phyloP scores from a whole-genome alignment of 768 basidiomycete genomes.

The Boletus sp. region DNA sequence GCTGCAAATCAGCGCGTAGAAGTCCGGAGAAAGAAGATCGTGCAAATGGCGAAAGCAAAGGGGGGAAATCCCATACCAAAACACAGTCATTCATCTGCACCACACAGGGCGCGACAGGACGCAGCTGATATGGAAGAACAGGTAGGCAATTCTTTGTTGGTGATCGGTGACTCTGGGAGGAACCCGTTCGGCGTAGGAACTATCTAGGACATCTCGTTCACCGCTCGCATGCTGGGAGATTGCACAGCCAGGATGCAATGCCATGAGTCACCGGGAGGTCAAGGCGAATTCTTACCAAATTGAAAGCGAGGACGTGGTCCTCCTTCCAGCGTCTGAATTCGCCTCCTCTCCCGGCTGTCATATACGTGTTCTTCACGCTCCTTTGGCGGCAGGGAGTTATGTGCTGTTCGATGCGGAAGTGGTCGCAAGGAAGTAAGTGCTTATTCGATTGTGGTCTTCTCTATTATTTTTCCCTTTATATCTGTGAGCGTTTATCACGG shows the following conservation, averaged over 20 bases:
- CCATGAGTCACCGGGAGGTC: slow-evolving; percentile 61
- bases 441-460: slow-evolving; percentile 8
- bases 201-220: slow-evolving; percentile 73
- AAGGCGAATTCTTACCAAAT: slow-evolving; percentile 48
- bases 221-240: slow-evolving; percentile 69
- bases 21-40: slow-evolving; percentile 65
- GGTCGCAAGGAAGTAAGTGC: slow-evolving; percentile 56
- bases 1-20: slow-evolving; percentile 92
- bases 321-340: slow-evolving; percentile 73
- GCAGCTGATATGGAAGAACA: slow-evolving; percentile 57
- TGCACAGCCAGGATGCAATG: slow-evolving; percentile 77
- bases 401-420: slow-evolving; percentile 68
- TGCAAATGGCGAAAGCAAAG: slow-evolving; percentile 58
- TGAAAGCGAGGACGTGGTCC: slow-evolving; percentile 32
- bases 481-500: slow-evolving; percentile 37
- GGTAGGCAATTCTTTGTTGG: slow-evolving; percentile 38
- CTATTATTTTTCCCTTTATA: neutral
- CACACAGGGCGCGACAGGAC: slow-evolving; percentile 54
- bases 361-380: slow-evolving; percentile 82
- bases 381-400: slow-evolving; percentile 88
- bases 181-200: slow-evolving; percentile 51
- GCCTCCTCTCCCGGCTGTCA: slow-evolving; percentile 49
- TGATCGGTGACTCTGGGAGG: slow-evolving; percentile 7
- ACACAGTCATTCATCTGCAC: slow-evolving; percentile 61
- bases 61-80: slow-evolving; percentile 56